Evolutionary conservation across 2,329 filamentous ascomycete genomes (phyloP).

Genomic region (Paecilomyces sp.): DNA sequence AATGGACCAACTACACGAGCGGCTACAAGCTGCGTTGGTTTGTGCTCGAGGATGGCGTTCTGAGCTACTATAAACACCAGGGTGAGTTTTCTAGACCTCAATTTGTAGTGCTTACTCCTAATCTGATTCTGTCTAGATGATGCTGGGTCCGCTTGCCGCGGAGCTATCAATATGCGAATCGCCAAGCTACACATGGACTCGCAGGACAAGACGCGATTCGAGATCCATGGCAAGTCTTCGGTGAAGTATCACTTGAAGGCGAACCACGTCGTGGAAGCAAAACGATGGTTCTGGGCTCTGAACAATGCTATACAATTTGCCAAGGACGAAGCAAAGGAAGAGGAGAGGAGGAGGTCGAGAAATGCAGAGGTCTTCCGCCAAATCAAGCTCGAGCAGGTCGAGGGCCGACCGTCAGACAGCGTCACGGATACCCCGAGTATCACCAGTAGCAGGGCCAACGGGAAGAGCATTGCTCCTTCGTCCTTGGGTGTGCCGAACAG

Average conservation of each 20-base stretch:
- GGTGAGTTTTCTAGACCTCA: slow-evolving; percentile 29
- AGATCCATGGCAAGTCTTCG: slow-evolving; percentile 95
- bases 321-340: slow-evolving; percentile 92
- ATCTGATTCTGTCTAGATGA: slow-evolving; percentile 54
- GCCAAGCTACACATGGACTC: slow-evolving; percentile 91
- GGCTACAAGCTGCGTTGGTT: slow-evolving; percentile 98
- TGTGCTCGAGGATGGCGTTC: slow-evolving; percentile 89
- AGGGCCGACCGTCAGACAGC: slow-evolving; percentile 42
- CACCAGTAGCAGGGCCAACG: slow-evolving; percentile 24
- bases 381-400: slow-evolving; percentile 68
- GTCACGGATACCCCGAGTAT: slow-evolving; percentile 29
- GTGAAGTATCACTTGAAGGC: slow-evolving; percentile 98
- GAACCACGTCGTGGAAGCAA: slow-evolving; percentile 96
- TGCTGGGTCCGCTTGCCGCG: slow-evolving; percentile 88
- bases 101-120: neutral
- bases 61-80: slow-evolving; percentile 99
- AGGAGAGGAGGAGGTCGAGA: slow-evolving; percentile 67
- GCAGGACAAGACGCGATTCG: slow-evolving; percentile 95
- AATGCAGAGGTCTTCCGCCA: slow-evolving; percentile 70
- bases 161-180: slow-evolving; percentile 98
- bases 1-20: slow-evolving; percentile 98
- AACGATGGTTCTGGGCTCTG: slow-evolving; percentile 97
- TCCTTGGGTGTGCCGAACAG: slow-evolving; percentile 28
- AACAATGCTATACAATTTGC: slow-evolving; percentile 99
- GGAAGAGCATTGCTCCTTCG: slow-evolving; percentile 29